Evolutionary conservation across 192 early-diverging fungal species (phyloP), one percentile per base, ranked within the genome.

Genomic region (Umbelopsis ramanniana): DNA sequence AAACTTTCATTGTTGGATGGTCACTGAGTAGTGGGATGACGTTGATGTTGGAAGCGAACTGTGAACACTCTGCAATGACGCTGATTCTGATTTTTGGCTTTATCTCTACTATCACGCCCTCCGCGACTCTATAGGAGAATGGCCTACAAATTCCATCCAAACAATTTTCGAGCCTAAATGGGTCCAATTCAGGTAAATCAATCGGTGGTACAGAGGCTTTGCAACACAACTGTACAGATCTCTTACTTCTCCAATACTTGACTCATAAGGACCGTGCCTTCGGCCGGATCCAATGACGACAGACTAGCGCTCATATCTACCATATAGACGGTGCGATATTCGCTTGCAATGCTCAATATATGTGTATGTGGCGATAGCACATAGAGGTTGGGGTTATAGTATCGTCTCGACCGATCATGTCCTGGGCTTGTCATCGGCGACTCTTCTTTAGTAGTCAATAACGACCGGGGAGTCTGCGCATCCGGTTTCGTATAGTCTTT

Each of bases 241-340:
- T 43, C 63, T 71, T 82, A 88, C 87, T 77, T 81, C 55, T 85
- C 74, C 53, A 84, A 79, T 26, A 86, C 86, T 53, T 86, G 75
- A 22, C 76, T 76, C 67, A 88, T 81, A 26, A 88, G 67, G 11
- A 84, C 76, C n/a, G 79, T 53, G 45, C 67, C 75, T 21, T 73
- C 71, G 2, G 68, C 72, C 21, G 79, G 79, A 53, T 86, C 83
- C 8, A 86, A 80, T 10, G 87, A 84, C 17, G 88, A 81, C 72
- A 94, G 83, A 68, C 87, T 89, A 2, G 91, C 86, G 11, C 81
- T 86, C 19, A 89, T 77, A 72, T 94, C 92, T 35, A 94, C 82
- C 21, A 92, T 76, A 72, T 91, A 89, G 4, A 90, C 87, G 11
- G 91, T 70, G 2, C 89, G 77, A 72, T 92, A 88, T 71, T 90